Evolutionary conservation across 1,139 yeast genomes (phyloP), one percentile per base, ranked within the genome.

Genomic region (Magnusiomyces ingens): DNA sequence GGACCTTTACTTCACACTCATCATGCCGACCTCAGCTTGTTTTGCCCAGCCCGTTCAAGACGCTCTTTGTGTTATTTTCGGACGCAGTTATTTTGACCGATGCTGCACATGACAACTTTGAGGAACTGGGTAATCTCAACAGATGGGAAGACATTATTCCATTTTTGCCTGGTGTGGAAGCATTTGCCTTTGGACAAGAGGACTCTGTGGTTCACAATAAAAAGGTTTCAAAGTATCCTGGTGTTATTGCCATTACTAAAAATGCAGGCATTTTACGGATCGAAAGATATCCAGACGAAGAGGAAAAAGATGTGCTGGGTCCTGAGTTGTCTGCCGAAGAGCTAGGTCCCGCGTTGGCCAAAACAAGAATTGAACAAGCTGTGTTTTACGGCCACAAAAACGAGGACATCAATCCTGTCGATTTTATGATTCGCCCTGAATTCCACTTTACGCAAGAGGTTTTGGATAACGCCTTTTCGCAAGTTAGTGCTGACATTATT

Each of bases 341-440:
- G 2, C 55, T 63, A 22, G 65, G 61, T 38, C 58, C 73, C 2
- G 68, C 75, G 5, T 72, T 81, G 54, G 74, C 84, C 48, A 84
- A 84, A 64, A 78, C 89, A 0, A 89, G 82, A 59, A 78, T 90
- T 29, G 94, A 85, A 61, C 97, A 90, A 67, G 95, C 89, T 0
- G 79, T 90, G 0, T 85, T 82, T 62, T 84, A 75, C 60, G 74
- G 78, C 0, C 73, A 74, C 53, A 68, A 71, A 1, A 64, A 65
- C 3, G 66, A 63, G 18, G 52, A 54, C 26, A 54, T 35, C 10
- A 80, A 71, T 50, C 85, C 79, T 55, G 64, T 90, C 29, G 79
- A 81, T 45, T 89, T 88, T 66, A 76, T 79, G 60, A 65, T 78
- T 46, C 71, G 77, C 15, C 62, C 69, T 15, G 74, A 70, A 46